Conservation (phyloP, 2,329 filamentous ascomycete species). For the Trematosphaeria pertusa region DNA sequence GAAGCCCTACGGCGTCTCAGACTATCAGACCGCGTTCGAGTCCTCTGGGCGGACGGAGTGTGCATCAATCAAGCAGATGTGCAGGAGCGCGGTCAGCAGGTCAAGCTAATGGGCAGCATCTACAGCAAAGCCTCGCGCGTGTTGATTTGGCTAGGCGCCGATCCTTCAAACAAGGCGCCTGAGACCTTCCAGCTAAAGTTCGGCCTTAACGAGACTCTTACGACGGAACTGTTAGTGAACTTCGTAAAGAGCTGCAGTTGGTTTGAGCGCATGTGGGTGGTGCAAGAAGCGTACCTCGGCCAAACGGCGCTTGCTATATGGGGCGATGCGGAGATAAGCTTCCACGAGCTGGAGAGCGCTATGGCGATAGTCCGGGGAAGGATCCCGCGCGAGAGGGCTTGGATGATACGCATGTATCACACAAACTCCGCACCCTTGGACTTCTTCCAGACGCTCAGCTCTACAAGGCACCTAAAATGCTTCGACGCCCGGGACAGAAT, state of each 20-base stretch:
- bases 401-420: not conserved
- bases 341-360: not conserved
- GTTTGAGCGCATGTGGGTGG: not conserved
- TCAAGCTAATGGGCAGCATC: conserved; percentile 16
- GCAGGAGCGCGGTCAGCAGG: conserved; percentile 15
- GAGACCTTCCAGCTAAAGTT: not conserved
- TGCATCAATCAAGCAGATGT: conserved; percentile 18
- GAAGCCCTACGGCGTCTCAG: not conserved
- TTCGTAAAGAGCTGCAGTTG: not conserved
- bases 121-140: conserved; percentile 10
- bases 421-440: not conserved
- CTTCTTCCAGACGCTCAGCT: not conserved
- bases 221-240: not conserved
- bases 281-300: not conserved
- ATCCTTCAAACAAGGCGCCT: not conserved
- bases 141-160: conserved; percentile 19
- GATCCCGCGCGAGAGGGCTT: not conserved
- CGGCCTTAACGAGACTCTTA: not conserved
- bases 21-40: not conserved
- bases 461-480: not conserved
- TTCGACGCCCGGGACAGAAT: conserved; percentile 16
- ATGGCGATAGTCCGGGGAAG: not conserved
- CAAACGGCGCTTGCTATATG: not conserved
- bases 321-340: not conserved
- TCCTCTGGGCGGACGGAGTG: conserved; percentile 11